Percentiles rank a stretch among this genome's conserved stretches.
Conservation (phyloP, 306 rosid species). For the Begonia fuchsioides region DNA sequence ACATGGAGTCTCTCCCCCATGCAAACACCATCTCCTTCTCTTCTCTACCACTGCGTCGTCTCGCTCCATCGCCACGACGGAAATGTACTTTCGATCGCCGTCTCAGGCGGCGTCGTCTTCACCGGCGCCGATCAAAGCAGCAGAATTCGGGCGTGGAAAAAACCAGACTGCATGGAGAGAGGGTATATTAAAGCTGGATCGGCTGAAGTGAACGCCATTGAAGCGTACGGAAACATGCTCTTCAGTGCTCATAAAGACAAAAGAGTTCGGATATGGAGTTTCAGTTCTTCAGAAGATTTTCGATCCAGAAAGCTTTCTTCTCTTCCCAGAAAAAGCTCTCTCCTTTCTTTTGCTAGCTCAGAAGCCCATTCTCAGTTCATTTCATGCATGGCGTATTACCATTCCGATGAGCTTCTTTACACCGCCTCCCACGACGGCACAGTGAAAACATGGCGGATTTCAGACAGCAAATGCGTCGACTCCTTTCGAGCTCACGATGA, state of each 20-base stretch:
- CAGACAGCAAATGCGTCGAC: conserved; percentile 30
- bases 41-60: too few relatives aligned
- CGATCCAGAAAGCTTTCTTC: conserved; percentile 25
- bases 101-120: conserved; percentile 23
- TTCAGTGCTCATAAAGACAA: conserved; percentile 33
- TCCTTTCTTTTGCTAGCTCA: conserved; percentile 15
- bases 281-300: conserved; percentile 19
- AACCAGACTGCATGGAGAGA: conserved; percentile 33
- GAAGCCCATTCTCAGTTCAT: conserved; percentile 23
- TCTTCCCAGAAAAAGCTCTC: conserved; percentile 16
- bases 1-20: too few relatives aligned
- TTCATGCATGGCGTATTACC: conserved; percentile 38
- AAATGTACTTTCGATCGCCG: too few relatives aligned
- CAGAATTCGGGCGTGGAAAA: conserved; percentile 32
- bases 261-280: conserved; percentile 30
- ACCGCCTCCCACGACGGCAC: conserved; percentile 43
- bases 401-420: conserved; percentile 31
- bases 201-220: conserved; percentile 28
- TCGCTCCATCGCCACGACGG: too few relatives aligned
- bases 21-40: too few relatives aligned
- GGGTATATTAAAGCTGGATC: conserved; percentile 26
- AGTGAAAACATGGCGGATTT: conserved; percentile 35
- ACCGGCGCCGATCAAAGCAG: conserved; percentile 30
- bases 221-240: conserved; percentile 19
- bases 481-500: conserved; percentile 39